Evolutionary conservation across 1,139 yeast genomes (phyloP), one percentile per base, ranked within the genome.

Genomic region (Lodderomyces orthopsilosis): DNA sequence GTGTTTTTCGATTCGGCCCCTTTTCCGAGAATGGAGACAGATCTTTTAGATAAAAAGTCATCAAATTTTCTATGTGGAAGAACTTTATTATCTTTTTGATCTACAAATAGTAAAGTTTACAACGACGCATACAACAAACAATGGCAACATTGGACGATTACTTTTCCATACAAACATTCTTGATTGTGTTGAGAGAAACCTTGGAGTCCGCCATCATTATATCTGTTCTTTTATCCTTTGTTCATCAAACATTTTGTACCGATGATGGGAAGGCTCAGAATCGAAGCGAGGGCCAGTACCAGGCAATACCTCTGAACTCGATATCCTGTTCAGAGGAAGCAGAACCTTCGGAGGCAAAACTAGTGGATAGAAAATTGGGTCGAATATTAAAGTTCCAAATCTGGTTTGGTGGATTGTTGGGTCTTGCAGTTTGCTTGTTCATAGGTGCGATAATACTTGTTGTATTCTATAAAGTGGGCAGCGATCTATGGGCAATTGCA

Each of bases 161-260:
- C 46, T 72, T 72, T 50, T 72, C 77, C n/a, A 60, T 68, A 38
- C 77, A 72, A 53, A 71, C 69, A 33, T 72, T 72, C 43, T 63
- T 72, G 38, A 71, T 72, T 19, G 72, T 72, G n/a, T 58, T 72
- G 19, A 56, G 77, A 43, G 77, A 72, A 46, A 70, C 76, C 1
- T 53, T 72, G 37, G 77, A 72, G 49, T 70, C 68, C 60, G 77
- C 76, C 4, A 70, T 72, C 48, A 70, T 72, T 45, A 62, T 72
- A 13, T 71, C 77, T 8, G 77, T 72, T 13, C 59, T 72, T 26
- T 61, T 71, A 21, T 69, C 76, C 6, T 71, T 72, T 51, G 60
- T 70, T 27, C 68, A 66, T 43, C 72, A 67, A 44, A 66, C 65
- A 37, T 66, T 68, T 44, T 35, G 42, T 22, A 22, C 45, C 12